phyloP scores from a whole-genome alignment of 768 basidiomycete species.

The Termitomyces sp. region DNA sequence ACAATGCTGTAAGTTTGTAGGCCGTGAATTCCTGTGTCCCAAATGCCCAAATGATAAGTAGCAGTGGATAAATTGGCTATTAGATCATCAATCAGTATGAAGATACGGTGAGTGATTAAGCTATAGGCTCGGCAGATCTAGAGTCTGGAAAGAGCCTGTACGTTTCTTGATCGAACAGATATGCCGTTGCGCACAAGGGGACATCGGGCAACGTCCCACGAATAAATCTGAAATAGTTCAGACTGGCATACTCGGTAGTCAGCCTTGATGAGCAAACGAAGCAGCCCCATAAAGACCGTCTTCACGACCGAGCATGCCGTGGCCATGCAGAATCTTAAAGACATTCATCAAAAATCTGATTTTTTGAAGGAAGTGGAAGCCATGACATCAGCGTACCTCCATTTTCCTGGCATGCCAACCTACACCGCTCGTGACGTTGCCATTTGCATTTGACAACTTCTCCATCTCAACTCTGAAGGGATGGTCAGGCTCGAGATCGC shows the following conservation, averaged over 20 bases:
- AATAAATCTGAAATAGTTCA: background rate
- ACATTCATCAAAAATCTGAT: background rate
- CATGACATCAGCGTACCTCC: slow-evolving; percentile 61
- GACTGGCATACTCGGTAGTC: background rate
- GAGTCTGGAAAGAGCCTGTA: background rate
- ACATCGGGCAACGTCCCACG: background rate
- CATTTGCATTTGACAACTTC: slow-evolving; percentile 71
- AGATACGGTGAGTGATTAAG: no score
- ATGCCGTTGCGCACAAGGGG: background rate
- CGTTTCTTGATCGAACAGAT: background rate
- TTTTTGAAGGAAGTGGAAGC: background rate
- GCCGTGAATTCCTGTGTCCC: background rate
- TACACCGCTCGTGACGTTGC: slow-evolving; percentile 85
- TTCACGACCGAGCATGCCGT: slow-evolving; percentile 88
- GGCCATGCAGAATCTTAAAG: slow-evolving; percentile 71
- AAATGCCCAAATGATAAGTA: background rate
- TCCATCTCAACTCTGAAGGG: slow-evolving; percentile 68
- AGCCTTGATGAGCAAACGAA: slow-evolving; percentile 92
- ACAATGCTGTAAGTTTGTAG: background rate
- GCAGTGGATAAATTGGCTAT: background rate
- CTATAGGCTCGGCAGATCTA: background rate
- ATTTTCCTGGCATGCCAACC: slow-evolving; percentile 98
- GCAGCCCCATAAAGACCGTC: slow-evolving; percentile 93
- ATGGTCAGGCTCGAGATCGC: slow-evolving; percentile 57
- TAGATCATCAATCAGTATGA: background rate